Percentiles rank a stretch among this genome's conserved stretches.
phyloP scores from a whole-genome alignment of 768 basidiomycete genomes.

The Scleroderma citrinum region DNA sequence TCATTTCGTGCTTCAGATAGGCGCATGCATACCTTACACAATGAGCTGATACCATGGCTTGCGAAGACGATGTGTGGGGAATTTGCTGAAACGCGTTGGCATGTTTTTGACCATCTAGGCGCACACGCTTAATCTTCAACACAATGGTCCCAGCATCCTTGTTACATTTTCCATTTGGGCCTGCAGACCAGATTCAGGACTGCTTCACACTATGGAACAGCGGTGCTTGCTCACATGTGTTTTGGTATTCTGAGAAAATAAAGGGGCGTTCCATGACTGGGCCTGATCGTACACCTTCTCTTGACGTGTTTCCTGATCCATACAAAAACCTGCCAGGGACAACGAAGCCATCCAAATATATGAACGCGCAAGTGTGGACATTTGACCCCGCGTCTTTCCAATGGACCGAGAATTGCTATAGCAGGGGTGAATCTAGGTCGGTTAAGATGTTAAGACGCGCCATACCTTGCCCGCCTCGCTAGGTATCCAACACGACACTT shows the following conservation, averaged over 20 bases:
- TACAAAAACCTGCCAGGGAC: conserved; percentile 59
- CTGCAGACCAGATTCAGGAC: conserved; percentile 2
- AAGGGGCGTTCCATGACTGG: conserved; percentile 52
- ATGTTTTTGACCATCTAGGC: conserved; percentile 25
- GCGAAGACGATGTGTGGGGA: conserved; percentile 33
- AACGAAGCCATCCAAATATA: conserved; percentile 57
- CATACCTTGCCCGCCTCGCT: conserved; percentile 52
- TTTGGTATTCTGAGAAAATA: conserved; percentile 41
- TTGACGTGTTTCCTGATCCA: conserved; percentile 49
- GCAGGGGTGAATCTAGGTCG: conserved; percentile 2
- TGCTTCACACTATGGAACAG: not conserved
- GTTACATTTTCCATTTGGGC: conserved; percentile 16
- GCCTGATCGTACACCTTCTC: conserved; percentile 49
- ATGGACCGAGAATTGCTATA: conserved; percentile 52
- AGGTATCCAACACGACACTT: conserved; percentile 65
- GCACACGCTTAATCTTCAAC: conserved; percentile 40
- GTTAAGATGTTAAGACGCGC: conserved; percentile 3
- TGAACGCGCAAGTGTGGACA: conserved; percentile 51
- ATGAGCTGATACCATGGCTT: conserved; percentile 35
- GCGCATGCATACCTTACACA: conserved; percentile 38
- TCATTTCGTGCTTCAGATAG: not conserved
- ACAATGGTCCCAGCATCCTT: conserved; percentile 47
- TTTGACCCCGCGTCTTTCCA: conserved; percentile 58
- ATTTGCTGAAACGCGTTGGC: conserved; percentile 39
- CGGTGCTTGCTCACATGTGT: conserved; percentile 30